Evolutionary conservation across 148 eudicot genomes (phyloP), one percentile per base, ranked within the genome.

Genomic region (Nepenthes mirabilis): DNA sequence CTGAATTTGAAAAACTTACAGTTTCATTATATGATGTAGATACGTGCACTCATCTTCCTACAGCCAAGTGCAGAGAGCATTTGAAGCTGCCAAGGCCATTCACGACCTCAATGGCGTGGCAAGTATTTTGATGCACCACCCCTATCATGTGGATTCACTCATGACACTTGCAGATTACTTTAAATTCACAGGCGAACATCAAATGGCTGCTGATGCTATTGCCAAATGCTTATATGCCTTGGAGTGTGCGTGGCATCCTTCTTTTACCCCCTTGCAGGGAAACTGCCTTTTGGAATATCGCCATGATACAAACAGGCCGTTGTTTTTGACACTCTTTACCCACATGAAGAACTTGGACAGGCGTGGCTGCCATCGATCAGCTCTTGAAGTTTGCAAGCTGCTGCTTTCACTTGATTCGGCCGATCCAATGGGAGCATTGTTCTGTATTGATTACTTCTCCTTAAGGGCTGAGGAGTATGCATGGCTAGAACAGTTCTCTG

Each of bases 191-290:
- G 99, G 99, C 36, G 96, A 93, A 64, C 89, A 79, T 64, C 91
- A 88, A 75, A 86, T 83, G 82, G 79, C 99, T 7, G 82, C 94
- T 34, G 95, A 93, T 74, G 64, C 82, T 37, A 68, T 68, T 50
- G 81, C 84, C 37, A 91, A 88, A 68, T 85, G 90, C 74, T 76
- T 91, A 40, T 91, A 88, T 68, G 91, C 95, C 55, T 67, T 93
- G 71, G 99, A 93, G 70, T 93, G 99, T 72, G 99, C 99, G 51
- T 93, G 95, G 96, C 95, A 83, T 75, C 89, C 96, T 37, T 71
- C 83, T 81, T 93, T 93, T 70, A 80, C 65, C 62, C 95, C 99
- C 34, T 74, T 81, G 53, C 78, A 80, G 70, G 93, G 85, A 6
- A 81, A 82, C 43, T 86, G 87, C 71, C 80, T 64, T 57, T 58